Base-by-base conservation (phyloP, 2,329 filamentous ascomycete species). In the Chrysoporthe cubensis region DNA sequence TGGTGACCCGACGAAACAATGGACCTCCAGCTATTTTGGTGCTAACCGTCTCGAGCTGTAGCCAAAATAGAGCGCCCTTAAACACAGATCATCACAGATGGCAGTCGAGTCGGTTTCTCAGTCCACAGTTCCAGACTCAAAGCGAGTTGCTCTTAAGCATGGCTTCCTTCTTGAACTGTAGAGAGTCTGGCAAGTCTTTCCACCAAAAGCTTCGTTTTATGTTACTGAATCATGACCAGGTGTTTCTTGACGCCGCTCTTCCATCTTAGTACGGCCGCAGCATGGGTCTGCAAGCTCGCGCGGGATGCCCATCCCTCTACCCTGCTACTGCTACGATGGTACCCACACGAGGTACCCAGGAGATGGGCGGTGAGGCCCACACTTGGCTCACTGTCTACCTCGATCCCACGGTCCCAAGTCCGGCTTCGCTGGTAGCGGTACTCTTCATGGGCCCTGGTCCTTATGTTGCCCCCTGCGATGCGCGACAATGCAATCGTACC, bases 1-100 rank as follows among this genome's bases (percentile, higher is more conserved):
- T 69, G 66, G 63, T 70, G 64, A 69, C 69, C 65, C 57, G 54
- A 57, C 65, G 60, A 66, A 65, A 63, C 64, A 63, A 60, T 66
- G 63, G 63, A 61, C 54, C 18, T 18, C 40, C 7, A 26, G 18
- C 63, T 65, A 48, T 52, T 44, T 48, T 43, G 37, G 42, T 60
- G 40, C 18, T 32, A 60, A 44, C 18, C 18, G 21, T 21, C 40
- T 58, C 9, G 18, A 58, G 54, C 37, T 18, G 5, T 50, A 13
- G 14, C 46, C 14, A 16, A 13, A 50, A 6, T 50, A 50, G 46
- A 50, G 46, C 46, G 46, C 32, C 11, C 21, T 52, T 26, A 21
- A 54, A 54, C 50, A 54, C 14, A 26, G 21, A 32, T 52, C 50
- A 11, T 54, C 32, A 54, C 50, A 13, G 26, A 54, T 54, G 50